Evolutionary conservation across 495 filamentous ascomycete species (phyloP), one percentile per base, ranked within the genome.

Genomic region (Bacidia rubella): DNA sequence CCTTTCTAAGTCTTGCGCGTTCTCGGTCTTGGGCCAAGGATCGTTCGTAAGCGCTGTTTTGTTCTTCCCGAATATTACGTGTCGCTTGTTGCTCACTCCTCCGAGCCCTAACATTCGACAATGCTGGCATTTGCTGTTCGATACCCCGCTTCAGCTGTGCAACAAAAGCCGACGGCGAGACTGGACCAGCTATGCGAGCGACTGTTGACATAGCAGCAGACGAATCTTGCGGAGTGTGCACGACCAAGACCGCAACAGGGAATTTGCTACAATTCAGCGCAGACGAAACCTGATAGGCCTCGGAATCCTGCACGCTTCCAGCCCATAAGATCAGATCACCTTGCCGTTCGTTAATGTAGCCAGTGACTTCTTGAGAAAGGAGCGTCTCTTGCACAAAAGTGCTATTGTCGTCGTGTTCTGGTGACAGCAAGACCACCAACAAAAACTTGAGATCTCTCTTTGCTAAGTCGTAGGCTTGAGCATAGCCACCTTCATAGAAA

Each of bases 391-490:
- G 76, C 47, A 92, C 80, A 70, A 90, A 98, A n/a, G 77, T 70
- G 21, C 75, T 74, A 2, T 86, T 96, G 59, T 95, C 87, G 58
- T 96, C 92, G 62, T 98, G 90, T 59, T 97, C 93, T 0, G 90
- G 86, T 1, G 87, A 87, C 15, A 95, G 64, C 4, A 97, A 73
- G 3, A 97, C 70, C 5, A 95, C 83, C 10, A 97, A 62, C 1
- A 98, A 70, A 63, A 93, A 94, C 57, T 90, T 89, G 49, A 95
- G 69, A n/a, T 96, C 87, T 52, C 75, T 79, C 65, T 97, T 95
- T 0, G 92, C 88, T 10, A 79, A 65, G 61, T 98, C 92, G 49
- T 93, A 72, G 0, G 88, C 86, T 65, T 90, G 85, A 17, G 92
- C 87, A 63, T 95, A 95, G 24, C 89, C 87, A 39, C 80, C 82